Evolutionary conservation across 2,329 filamentous ascomycete species (phyloP), one percentile per base, ranked within the genome.

Genomic region (Xylaria arbuscula): DNA sequence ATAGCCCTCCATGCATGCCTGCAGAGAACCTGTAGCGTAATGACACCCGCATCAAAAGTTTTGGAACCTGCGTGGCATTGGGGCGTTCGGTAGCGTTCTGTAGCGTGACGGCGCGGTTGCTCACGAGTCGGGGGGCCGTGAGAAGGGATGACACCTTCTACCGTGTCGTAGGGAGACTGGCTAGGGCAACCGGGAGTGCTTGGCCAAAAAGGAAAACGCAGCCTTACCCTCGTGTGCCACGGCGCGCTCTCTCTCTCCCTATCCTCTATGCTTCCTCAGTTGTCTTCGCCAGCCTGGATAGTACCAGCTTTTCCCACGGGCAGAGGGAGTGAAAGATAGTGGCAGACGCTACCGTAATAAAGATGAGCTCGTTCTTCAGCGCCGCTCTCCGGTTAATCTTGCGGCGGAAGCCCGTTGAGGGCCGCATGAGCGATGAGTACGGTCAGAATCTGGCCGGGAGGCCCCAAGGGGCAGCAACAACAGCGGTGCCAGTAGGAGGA

Each of bases 341-440:
- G 40, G 17, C 13, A 15, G 54, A 54, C 51, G 47, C 15, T 45
- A 62, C 57, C 10, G 40, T 19, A 38, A 36, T 61, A 60, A 60
- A 47, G 32, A 76, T 76, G 74, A 55, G 70, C n/a, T 74, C 72
- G 8, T 73, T 76, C 56, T 42, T 75, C 61, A 40, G 40, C 24
- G 62, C 74, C n/a, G 59, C 63, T 2, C 15, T 69, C 8, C 65
- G 73, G 28, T 54, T 76, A 51, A 22, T 45, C 40, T 45, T 73
- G 48, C 66, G 62, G 51, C 60, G 67, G 28, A 68, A 58, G 45
- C 70, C 73, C 10, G 53, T 22, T 8, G 70, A 73, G 47, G 70
- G 72, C 38, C 68, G 24, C 1, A 64, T 68, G 55, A 50, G 57
- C n/a, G 72, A 72, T 15, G 67, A 73, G 28, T 66, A 70, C 28